These are phyloP conservation scores for Globisporangium radiosum DNA, from an alignment of 352 stramenopile genomes.

Conservation along the genomic window DNA sequence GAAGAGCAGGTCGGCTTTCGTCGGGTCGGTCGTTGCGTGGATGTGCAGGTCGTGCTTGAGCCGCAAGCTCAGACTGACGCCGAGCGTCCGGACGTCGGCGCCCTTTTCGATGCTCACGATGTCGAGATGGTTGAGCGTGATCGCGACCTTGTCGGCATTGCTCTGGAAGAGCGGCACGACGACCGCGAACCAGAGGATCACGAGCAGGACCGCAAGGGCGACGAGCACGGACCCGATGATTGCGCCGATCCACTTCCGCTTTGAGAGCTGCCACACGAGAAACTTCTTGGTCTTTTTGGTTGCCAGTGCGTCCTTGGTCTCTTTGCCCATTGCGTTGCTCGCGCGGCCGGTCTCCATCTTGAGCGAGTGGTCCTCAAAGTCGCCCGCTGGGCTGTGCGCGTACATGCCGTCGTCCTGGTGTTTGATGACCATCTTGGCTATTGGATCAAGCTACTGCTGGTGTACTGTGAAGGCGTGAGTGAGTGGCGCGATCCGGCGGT, in stretches of 20 bases:
- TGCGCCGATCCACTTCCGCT: conserved; percentile 37
- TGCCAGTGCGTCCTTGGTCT: too few relatives aligned
- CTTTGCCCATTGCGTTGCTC: too few relatives aligned
- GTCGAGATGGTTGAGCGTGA: conserved; percentile 65
- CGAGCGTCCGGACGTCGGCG: conserved; percentile 19
- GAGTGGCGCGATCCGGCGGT: background rate
- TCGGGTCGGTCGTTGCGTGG: conserved; percentile 35
- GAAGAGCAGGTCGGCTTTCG: conserved; percentile 37
- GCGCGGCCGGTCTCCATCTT: conserved; percentile 19
- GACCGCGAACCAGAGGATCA: conserved; percentile 59
- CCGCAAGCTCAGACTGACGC: conserved; percentile 47
- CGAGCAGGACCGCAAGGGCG: conserved; percentile 34
- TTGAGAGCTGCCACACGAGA: conserved; percentile 46
- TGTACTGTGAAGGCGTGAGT: background rate
- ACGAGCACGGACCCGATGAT: conserved; percentile 34
- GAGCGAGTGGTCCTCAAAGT: conserved; percentile 11
- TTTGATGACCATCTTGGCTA: background rate
- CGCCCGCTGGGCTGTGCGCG: conserved; percentile 1
- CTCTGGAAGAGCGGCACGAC: conserved; percentile 53
- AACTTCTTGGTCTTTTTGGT: conserved; percentile 13
- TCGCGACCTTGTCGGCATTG: conserved; percentile 43
- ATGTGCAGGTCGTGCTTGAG: conserved; percentile 39
- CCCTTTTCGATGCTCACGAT: conserved; percentile 33
- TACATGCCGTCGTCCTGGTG: background rate
- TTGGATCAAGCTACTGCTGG: background rate